These are phyloP conservation scores for Xylaria sp. DNA, from an alignment of 2,329 filamentous ascomycete genomes.

Conservation along the genomic window DNA sequence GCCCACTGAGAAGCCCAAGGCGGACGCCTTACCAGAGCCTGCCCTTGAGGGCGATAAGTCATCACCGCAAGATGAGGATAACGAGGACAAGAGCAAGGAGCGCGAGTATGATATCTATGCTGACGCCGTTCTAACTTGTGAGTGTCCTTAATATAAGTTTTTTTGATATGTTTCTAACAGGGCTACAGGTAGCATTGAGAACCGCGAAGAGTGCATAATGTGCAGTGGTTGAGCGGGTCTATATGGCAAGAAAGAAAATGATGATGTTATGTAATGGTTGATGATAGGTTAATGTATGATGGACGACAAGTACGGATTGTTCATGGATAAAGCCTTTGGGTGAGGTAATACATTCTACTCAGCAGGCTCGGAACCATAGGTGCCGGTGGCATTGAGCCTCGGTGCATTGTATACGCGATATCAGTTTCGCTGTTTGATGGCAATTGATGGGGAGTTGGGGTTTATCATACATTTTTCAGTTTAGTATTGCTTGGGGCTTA, in stretches of 20 bases:
- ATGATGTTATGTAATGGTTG: constrained; percentile 44
- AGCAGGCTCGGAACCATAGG: background rate
- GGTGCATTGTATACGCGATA: constrained; percentile 13
- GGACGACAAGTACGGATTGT: constrained; percentile 25
- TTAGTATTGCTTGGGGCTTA: background rate
- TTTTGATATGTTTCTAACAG: constrained; percentile 49
- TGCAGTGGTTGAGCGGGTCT: constrained; percentile 81
- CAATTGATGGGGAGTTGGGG: constrained; percentile 19
- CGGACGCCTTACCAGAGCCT: constrained; percentile 72
- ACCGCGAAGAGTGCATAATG: constrained; percentile 95
- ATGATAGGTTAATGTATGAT: constrained; percentile 38
- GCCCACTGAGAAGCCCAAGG: constrained; percentile 69
- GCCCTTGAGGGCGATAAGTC: constrained; percentile 63
- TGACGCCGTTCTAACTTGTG: constrained; percentile 88
- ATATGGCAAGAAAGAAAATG: constrained; percentile 28
- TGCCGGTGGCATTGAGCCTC: constrained; percentile 11
- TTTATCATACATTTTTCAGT: constrained; percentile 20
- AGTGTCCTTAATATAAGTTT: constrained; percentile 53
- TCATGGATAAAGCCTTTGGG: background rate
- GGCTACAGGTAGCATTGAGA: constrained; percentile 85
- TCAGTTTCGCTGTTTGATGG: constrained; percentile 3
- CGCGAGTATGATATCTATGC: constrained; percentile 95
- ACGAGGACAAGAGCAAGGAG: constrained; percentile 74
- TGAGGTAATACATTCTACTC: background rate
- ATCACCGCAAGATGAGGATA: constrained; percentile 75